Evolutionary conservation across 2,329 filamentous ascomycete species (phyloP).

Genomic region (Fusarium avenaceum): DNA sequence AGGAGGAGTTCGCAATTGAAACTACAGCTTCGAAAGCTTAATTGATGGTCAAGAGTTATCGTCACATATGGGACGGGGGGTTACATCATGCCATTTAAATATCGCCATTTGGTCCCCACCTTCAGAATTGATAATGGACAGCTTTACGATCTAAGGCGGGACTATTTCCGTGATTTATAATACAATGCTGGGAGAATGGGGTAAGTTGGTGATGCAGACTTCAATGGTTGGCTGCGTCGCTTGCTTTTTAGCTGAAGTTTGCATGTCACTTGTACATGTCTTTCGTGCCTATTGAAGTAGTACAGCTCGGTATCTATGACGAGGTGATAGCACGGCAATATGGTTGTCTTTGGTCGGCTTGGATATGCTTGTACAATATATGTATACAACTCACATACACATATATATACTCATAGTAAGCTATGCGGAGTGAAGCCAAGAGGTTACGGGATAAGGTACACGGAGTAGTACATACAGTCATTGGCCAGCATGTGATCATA

Average conservation of each 20-base stretch:
- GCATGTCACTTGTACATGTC: neutral
- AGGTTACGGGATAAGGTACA: too few species aligned
- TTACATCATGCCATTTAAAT: slow-evolving; percentile 13
- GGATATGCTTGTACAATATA: too few species aligned
- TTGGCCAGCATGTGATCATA: too few species aligned
- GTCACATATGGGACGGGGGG: neutral
- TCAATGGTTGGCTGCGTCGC: neutral
- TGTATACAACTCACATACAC: too few species aligned
- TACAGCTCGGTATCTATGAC: slow-evolving; percentile 4
- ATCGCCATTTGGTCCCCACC: slow-evolving; percentile 9
- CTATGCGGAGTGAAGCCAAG: too few species aligned
- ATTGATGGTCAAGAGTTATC: slow-evolving; percentile 15
- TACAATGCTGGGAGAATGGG: slow-evolving; percentile 14
- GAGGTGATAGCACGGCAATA: neutral
- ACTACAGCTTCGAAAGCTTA: neutral
- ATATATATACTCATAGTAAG: too few species aligned
- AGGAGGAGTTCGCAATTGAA: neutral
- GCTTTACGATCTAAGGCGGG: slow-evolving; percentile 35
- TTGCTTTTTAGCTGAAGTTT: slow-evolving; percentile 3
- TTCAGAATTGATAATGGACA: neutral
- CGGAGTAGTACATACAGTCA: too few species aligned
- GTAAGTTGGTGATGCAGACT: neutral
- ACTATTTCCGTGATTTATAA: slow-evolving; percentile 38
- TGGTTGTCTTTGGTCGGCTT: too few species aligned
- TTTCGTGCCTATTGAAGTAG: neutral